Evolutionary conservation across 192 early-diverging fungal species (phyloP).

Genomic region (Podila minutissima): DNA sequence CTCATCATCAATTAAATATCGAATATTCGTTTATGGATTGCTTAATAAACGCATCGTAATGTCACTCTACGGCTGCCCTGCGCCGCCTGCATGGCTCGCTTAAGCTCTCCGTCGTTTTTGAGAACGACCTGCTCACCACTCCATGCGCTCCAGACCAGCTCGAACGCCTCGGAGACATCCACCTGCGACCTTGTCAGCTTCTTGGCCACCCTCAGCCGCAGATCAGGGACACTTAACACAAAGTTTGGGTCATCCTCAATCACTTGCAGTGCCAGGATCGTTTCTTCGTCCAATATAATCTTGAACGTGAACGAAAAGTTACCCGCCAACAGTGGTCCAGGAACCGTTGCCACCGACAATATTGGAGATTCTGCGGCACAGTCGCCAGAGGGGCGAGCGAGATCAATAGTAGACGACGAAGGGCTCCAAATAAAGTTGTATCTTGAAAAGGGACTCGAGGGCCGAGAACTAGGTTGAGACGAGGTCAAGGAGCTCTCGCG

Average conservation of each 20-base stretch:
- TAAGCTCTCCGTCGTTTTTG: constrained; percentile 32
- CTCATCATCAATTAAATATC: no score
- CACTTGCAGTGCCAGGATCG: constrained; percentile 24
- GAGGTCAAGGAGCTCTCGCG: neutral
- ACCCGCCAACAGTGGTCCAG: neutral
- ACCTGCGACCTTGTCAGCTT: constrained; percentile 14
- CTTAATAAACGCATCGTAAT: constrained; percentile 11
- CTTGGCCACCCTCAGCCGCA: constrained; percentile 8
- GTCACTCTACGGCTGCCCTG: constrained; percentile 14
- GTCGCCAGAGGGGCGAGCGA: neutral
- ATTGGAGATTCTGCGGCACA: neutral
- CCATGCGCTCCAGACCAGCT: constrained; percentile 21
- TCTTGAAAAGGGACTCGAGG: neutral
- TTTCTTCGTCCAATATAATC: constrained; percentile 16
- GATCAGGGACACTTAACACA: constrained; percentile 18
- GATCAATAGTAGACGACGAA: no score
- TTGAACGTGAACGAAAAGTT: constrained; percentile 14
- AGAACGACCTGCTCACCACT: constrained; percentile 7
- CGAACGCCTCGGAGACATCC: constrained; percentile 14
- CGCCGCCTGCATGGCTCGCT: constrained; percentile 2
- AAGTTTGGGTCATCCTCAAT: constrained; percentile 4
- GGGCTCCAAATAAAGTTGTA: neutral
- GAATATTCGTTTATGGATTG: neutral
- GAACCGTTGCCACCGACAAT: neutral
- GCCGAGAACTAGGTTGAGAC: neutral